These are phyloP conservation scores for Cladosporium sp. DNA, from an alignment of 2,329 filamentous ascomycete species.

Conservation along the genomic window DNA sequence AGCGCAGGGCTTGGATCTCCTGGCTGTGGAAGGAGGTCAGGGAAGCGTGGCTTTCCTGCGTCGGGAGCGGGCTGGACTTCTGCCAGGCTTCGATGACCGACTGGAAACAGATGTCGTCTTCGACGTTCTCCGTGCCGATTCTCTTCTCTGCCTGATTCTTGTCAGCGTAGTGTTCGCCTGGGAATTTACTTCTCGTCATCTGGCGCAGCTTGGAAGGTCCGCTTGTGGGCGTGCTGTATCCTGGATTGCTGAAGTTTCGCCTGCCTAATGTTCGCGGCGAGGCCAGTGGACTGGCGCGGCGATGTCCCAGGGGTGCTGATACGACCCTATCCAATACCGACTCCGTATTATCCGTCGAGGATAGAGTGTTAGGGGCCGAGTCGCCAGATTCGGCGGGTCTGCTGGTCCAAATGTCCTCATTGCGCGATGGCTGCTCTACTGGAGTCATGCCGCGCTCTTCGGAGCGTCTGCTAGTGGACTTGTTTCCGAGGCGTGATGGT, in stretches of 20 bases:
- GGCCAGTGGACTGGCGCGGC: background rate
- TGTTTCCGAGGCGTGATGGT: too few species aligned
- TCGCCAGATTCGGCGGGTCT: too few species aligned
- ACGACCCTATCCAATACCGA: too few species aligned
- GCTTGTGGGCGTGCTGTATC: background rate
- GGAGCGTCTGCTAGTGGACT: too few species aligned
- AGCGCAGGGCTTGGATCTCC: slow-evolving; percentile 7
- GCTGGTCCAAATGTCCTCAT: too few species aligned
- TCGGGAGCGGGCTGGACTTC: background rate
- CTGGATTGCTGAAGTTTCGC: background rate
- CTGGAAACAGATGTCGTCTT: background rate
- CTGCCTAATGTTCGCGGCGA: background rate
- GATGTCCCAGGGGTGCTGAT: background rate
- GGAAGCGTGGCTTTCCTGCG: background rate
- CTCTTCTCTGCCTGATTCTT: too few species aligned
- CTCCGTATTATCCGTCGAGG: too few species aligned
- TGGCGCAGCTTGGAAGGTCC: background rate
- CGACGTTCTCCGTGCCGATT: too few species aligned
- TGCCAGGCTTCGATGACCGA: slow-evolving; percentile 7
- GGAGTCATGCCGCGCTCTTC: too few species aligned
- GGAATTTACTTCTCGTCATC: background rate
- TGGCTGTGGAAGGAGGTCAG: background rate
- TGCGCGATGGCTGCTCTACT: too few species aligned
- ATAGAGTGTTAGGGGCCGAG: too few species aligned
- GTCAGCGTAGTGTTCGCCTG: background rate